Conservation (phyloP, 2,329 filamentous ascomycete genomes). For the Cladophialophora bantiana region DNA sequence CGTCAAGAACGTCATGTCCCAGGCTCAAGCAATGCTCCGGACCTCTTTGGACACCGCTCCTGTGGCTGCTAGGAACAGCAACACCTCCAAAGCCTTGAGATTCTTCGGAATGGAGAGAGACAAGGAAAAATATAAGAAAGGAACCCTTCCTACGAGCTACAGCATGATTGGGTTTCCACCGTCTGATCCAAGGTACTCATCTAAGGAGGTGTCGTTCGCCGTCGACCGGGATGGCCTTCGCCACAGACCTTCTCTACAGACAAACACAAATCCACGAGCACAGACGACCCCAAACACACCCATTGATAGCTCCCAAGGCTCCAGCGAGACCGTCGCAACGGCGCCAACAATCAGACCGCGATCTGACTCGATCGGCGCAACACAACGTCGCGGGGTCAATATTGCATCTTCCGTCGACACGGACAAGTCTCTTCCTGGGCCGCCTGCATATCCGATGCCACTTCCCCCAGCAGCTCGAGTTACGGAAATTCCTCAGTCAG, state of each 20-base stretch:
- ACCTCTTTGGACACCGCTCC: neutral
- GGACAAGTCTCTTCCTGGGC: conserved; percentile 28
- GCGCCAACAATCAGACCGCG: conserved; percentile 13
- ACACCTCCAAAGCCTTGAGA: conserved; percentile 32
- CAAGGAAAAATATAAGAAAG: conserved; percentile 27
- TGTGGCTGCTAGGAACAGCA: conserved; percentile 23
- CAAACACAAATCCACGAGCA: conserved; percentile 12
- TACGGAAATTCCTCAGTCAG: conserved; percentile 17
- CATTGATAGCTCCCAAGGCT: conserved; percentile 10
- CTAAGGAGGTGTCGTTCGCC: conserved; percentile 28
- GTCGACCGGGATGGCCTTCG: conserved; percentile 12
- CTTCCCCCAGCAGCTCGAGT: conserved; percentile 20
- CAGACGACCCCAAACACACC: conserved; percentile 20
- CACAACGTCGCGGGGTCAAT: conserved; percentile 10
- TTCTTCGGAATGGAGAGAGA: conserved; percentile 35
- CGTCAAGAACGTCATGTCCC: conserved; percentile 33
- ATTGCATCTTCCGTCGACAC: conserved; percentile 19
- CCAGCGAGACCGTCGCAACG: conserved; percentile 13
- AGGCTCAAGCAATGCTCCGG: conserved; percentile 23
- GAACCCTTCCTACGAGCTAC: conserved; percentile 25
- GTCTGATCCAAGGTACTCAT: conserved; percentile 24
- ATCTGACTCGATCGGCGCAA: conserved; percentile 29
- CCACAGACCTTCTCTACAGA: conserved; percentile 17
- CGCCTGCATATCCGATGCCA: conserved; percentile 14
- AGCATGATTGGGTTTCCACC: conserved; percentile 30